Evolutionary conservation across 176 grass and related monocot genomes (phyloP).

Genomic region (Lolium rigidum): DNA sequence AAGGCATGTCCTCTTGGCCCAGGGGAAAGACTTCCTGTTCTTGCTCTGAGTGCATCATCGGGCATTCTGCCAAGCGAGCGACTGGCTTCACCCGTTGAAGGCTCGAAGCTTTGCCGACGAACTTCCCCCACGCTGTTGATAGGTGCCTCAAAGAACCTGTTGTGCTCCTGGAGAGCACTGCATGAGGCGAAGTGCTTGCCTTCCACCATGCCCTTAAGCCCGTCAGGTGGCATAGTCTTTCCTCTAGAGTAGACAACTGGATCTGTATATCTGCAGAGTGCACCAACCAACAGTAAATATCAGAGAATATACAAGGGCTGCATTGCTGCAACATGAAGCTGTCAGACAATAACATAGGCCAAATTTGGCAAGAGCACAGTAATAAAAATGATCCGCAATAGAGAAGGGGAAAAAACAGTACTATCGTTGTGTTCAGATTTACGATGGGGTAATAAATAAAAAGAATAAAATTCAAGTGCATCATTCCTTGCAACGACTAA

Average conservation of each 20-base stretch:
- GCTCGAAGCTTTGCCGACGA: conserved; percentile 32
- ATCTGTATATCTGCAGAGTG: conserved; percentile 47
- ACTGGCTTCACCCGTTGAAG: conserved; percentile 35
- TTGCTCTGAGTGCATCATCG: conserved; percentile 42
- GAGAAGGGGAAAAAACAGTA: not conserved
- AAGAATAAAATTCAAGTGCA: not conserved
- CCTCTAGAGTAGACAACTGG: conserved; percentile 40
- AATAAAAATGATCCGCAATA: no score
- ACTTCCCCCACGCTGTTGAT: conserved; percentile 32
- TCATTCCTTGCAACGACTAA: not conserved
- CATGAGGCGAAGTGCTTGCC: conserved; percentile 41
- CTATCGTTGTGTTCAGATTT: not conserved
- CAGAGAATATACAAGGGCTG: conserved; percentile 27
- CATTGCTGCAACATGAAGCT: not conserved
- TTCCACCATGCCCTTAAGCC: conserved; percentile 43
- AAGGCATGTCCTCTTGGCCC: conserved; percentile 39
- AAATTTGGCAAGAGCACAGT: not conserved
- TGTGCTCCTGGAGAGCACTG: conserved; percentile 28
- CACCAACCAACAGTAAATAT: conserved; percentile 29
- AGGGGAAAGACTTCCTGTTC: conserved; percentile 44
- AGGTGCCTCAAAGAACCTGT: conserved; percentile 35
- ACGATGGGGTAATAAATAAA: not conserved
- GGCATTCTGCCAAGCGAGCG: conserved; percentile 37
- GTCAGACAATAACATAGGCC: conserved; percentile 3
- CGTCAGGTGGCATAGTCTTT: conserved; percentile 43